Percentiles rank a stretch among this genome's conserved stretches.
Evolutionary conservation across 441 rosid genomes (phyloP).

Genomic region (Gossypium lobatum): DNA sequence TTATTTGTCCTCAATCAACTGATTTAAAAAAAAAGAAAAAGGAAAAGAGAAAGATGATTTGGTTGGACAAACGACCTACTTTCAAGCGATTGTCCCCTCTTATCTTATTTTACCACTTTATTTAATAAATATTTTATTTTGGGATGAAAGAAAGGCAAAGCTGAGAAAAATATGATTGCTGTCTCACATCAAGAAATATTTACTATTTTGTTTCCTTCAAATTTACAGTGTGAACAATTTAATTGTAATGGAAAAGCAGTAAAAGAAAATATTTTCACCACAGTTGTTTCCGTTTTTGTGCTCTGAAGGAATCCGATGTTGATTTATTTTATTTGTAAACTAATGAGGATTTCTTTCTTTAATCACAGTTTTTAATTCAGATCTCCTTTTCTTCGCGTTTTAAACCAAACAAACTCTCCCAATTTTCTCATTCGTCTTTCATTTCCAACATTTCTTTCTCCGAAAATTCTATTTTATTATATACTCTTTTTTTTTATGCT

Average conservation of each 20-base stretch:
- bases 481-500: not conserved
- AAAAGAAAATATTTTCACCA: not conserved
- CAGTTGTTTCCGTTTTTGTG: not conserved
- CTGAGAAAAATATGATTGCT: not conserved
- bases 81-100: not conserved
- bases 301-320: not conserved
- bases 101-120: not conserved
- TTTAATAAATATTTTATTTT: too few relatives aligned
- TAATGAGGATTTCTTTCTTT: not conserved
- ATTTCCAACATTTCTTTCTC: constrained; percentile 16
- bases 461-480: not conserved
- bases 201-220: not conserved
- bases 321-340: too few relatives aligned
- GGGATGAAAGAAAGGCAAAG: not conserved
- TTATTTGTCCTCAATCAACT: not conserved
- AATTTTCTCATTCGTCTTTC: not conserved
- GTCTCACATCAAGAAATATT: not conserved
- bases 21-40: too few relatives aligned
- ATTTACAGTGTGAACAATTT: not conserved
- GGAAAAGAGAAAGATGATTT: not conserved
- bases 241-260: not conserved
- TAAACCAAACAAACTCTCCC: not conserved
- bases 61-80: not conserved
- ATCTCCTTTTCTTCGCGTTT: not conserved
- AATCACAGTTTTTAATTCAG: not conserved